phyloP scores from a whole-genome alignment of 2,329 filamentous ascomycete species.

The Fusarium citri region DNA sequence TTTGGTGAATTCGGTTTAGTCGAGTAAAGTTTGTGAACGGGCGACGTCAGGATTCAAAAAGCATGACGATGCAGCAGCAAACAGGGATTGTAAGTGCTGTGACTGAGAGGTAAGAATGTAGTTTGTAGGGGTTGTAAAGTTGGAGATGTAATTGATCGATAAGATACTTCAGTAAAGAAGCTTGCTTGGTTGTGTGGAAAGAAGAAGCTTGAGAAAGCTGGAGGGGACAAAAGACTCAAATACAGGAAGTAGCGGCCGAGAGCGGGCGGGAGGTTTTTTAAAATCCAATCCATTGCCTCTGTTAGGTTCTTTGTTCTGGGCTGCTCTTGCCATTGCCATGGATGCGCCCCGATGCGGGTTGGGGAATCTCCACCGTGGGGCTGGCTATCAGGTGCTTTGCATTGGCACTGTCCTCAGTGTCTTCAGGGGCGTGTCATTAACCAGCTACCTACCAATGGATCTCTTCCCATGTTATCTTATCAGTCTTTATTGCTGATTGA shows the following conservation, averaged over 20 bases:
- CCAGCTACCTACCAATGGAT: neutral
- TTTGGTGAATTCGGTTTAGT: constrained; percentile 2
- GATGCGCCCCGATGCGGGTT: constrained; percentile 37
- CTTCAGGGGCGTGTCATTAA: constrained; percentile 25
- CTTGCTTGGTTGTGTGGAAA: neutral
- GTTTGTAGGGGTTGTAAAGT: neutral
- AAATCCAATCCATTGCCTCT: constrained; percentile 27
- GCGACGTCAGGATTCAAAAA: constrained; percentile 41
- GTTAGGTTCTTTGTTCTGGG: neutral
- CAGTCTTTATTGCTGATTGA: neutral
- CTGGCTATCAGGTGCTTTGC: constrained; percentile 13
- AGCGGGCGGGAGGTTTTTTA: constrained; percentile 46
- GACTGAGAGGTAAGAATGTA: neutral
- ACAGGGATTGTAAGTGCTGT: constrained; percentile 15
- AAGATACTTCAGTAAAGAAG: constrained; percentile 23
- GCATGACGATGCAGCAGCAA: constrained; percentile 40
- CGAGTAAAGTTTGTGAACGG: constrained; percentile 1
- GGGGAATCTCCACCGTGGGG: constrained; percentile 34
- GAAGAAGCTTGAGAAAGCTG: constrained; percentile 25
- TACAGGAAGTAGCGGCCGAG: constrained; percentile 27
- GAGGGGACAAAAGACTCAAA: constrained; percentile 40
- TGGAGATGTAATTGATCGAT: constrained; percentile 43
- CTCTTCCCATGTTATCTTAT: neutral
- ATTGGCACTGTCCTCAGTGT: constrained; percentile 1
- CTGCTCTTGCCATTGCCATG: constrained; percentile 14